Percentiles rank a stretch among this genome's conserved stretches.
Conservation (phyloP, 140 eudicot genomes). For the Oenanthe javanica region DNA sequence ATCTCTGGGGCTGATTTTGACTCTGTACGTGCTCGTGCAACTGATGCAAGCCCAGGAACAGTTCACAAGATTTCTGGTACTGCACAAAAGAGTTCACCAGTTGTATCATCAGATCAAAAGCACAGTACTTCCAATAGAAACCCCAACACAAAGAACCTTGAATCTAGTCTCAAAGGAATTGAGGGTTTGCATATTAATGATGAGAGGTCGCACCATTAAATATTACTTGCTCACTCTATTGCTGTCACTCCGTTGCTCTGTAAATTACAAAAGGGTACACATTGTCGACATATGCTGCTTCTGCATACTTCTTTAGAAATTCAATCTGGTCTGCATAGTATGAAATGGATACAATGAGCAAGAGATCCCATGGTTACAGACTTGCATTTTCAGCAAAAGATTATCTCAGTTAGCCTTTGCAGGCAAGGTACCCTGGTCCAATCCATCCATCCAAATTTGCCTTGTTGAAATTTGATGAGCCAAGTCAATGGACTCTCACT, state of each 20-base stretch:
- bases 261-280: slow-evolving; percentile 4
- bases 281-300: background rate
- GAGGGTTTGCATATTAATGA: slow-evolving; percentile 56
- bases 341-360: background rate
- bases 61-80: slow-evolving; percentile 45
- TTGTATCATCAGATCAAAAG: slow-evolving; percentile 55
- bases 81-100: slow-evolving; percentile 72
- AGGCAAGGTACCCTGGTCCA: background rate
- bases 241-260: slow-evolving; percentile 3
- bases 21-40: slow-evolving; percentile 41
- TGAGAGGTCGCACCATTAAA: slow-evolving; percentile 32
- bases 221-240: background rate
- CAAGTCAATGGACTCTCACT: background rate
- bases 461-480: background rate
- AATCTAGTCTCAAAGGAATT: slow-evolving; percentile 65
- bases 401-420: background rate
- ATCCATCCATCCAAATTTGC: background rate
- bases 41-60: slow-evolving; percentile 52
- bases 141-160: slow-evolving; percentile 50
- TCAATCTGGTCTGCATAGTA: background rate
- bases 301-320: background rate
- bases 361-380: background rate
- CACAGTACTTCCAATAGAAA: slow-evolving; percentile 44
- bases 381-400: background rate
- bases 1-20: slow-evolving; percentile 43